Conservation (phyloP, 768 basidiomycete genomes). For the Phaffia australis region DNA sequence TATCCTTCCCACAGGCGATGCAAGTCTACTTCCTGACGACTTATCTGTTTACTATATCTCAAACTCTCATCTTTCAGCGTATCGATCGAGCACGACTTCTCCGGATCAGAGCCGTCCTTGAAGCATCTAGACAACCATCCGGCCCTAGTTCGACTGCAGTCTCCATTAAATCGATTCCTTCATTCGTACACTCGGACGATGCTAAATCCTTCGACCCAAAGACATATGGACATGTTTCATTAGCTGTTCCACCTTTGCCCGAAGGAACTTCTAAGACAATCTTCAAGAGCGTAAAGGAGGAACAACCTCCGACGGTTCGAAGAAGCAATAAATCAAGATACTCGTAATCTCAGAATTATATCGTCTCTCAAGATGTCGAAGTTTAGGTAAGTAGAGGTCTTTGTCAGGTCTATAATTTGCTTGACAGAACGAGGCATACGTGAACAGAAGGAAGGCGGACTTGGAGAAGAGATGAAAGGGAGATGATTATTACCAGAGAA, state of each 20-base stretch:
- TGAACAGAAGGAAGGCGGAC: not conserved
- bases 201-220: not conserved
- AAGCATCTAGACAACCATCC: not conserved
- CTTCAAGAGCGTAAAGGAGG: not conserved
- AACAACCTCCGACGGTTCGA: not conserved
- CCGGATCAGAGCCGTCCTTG: not conserved
- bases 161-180: not conserved
- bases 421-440: not conserved
- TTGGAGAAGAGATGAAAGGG: not conserved
- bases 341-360: not conserved
- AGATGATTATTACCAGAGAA: conserved; percentile 19
- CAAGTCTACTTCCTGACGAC: conserved; percentile 22
- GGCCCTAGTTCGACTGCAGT: not conserved
- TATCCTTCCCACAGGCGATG: conserved; percentile 1
- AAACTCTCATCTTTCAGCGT: not conserved
- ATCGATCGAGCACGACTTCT: not conserved
- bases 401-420: no score
- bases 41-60: conserved; percentile 4
- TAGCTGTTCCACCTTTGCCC: not conserved
- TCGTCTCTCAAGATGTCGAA: not conserved
- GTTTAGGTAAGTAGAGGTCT: not conserved
- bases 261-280: not conserved
- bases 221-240: not conserved
- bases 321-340: not conserved
- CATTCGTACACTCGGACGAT: not conserved